These are phyloP conservation scores for Taiozyma onychis DNA, from an alignment of 1,139 yeast genomes.

Conservation along the genomic window DNA sequence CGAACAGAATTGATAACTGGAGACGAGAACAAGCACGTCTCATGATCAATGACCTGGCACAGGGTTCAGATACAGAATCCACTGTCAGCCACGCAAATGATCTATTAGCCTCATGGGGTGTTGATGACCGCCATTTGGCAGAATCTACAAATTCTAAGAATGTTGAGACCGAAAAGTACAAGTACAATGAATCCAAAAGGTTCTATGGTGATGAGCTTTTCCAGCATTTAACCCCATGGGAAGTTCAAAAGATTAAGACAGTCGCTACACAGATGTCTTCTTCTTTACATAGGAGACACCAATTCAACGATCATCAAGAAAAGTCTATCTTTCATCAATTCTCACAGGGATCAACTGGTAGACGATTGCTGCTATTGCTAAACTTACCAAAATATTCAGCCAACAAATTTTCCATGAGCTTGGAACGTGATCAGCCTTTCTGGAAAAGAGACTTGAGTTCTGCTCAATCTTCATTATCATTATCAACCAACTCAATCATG, in stretches of 20 bases:
- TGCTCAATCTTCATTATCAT: conserved; percentile 21
- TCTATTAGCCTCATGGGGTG: conserved; percentile 25
- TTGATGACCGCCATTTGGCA: conserved; percentile 19
- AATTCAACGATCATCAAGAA: not conserved
- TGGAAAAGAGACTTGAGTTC: conserved; percentile 22
- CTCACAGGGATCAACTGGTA: conserved; percentile 5
- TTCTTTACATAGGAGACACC: conserved; percentile 14
- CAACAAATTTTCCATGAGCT: conserved; percentile 6
- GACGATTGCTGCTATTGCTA: conserved; percentile 17
- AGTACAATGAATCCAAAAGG: conserved; percentile 8
- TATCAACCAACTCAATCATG: conserved; percentile 23
- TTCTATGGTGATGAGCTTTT: conserved; percentile 24
- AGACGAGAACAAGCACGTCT: conserved; percentile 22
- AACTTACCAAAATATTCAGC: conserved; percentile 16
- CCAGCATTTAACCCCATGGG: conserved; percentile 18
- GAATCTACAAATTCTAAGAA: conserved; percentile 4
- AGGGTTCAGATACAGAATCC: conserved; percentile 7
- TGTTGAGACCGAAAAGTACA: conserved; percentile 3
- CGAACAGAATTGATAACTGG: conserved; percentile 24
- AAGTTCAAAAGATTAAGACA: conserved; percentile 19
- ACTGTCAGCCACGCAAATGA: conserved; percentile 9
- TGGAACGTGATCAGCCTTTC: conserved; percentile 12
- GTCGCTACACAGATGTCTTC: conserved; percentile 21
- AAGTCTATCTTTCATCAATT: not conserved
- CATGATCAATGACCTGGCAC: conserved; percentile 17